Percentiles rank a stretch among this genome's conserved stretches.
phyloP scores from a whole-genome alignment of 352 stramenopile genomes.

The Pythium aquatile region DNA sequence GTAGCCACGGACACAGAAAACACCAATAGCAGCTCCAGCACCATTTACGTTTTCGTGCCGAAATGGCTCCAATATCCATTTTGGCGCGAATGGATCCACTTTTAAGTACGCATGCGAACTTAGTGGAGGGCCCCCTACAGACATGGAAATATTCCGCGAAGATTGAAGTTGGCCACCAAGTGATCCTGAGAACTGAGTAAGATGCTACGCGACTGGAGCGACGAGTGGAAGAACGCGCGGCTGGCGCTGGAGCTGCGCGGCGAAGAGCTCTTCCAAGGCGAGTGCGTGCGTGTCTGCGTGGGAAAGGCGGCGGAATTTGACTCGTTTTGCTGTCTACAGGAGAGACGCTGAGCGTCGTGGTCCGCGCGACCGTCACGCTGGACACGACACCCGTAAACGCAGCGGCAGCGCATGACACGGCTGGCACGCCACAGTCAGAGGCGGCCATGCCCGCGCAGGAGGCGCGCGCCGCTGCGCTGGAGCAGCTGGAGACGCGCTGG shows the following conservation, averaged over 20 bases:
- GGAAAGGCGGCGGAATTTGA: background rate
- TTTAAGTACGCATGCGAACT: slow-evolving; percentile 7
- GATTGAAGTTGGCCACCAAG: slow-evolving; percentile 14
- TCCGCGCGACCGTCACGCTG: slow-evolving; percentile 16
- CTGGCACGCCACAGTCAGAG: background rate
- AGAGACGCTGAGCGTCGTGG: slow-evolving; percentile 18
- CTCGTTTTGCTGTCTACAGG: background rate
- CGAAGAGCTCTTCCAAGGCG: slow-evolving; percentile 66
- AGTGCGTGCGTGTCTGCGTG: background rate
- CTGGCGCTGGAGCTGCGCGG: slow-evolving; percentile 52
- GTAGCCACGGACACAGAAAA: background rate
- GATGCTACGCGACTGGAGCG: slow-evolving; percentile 55
- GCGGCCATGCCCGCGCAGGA: background rate
- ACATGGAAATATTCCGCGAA: background rate
- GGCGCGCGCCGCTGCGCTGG: slow-evolving; percentile 9
- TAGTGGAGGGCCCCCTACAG: background rate
- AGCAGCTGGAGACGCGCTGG: slow-evolving; percentile 36
- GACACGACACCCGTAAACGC: slow-evolving; percentile 6
- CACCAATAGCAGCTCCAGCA: slow-evolving; percentile 8
- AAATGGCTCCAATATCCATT: background rate
- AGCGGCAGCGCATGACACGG: background rate
- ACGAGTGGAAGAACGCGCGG: slow-evolving; percentile 64
- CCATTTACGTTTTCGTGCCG: background rate
- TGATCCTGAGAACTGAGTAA: background rate
- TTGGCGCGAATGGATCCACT: background rate